Evolutionary conservation across 805 yeast genomes (phyloP), one percentile per base, ranked within the genome.

Genomic region (Candida boidinii): DNA sequence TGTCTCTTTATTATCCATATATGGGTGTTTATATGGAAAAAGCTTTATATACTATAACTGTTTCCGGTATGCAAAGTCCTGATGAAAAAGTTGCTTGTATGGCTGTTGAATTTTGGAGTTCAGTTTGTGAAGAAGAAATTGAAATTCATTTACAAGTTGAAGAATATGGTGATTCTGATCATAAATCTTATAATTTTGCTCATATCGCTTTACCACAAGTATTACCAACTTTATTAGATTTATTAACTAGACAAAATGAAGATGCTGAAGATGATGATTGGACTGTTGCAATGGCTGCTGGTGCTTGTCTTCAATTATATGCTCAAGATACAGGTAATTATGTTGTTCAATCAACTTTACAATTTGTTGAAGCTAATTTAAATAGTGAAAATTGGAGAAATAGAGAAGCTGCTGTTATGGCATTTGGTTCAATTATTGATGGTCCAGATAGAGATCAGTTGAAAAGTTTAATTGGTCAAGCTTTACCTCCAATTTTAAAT

Each of bases 21-120:
- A 92, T 92, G 98, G 73, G 82, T 41, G 76, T 88, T 34, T 92
- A 92, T 58, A 92, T 92, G 98, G 96, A 90, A 60, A 87, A 85
- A 64, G 98, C 98, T 2, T 63, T 92, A 33, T 92, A 82, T 47
- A 85, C 86, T 13, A 68, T 92, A 38, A 88, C 97, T 4, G 87
- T 90, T 28, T 62, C 78, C 15, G 96, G 97, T 28, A 92, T 92
- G 96, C 79, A 79, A 58, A 79, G 86, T 36, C 44, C 49, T 6
- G 81, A 85, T 60, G 94, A 83, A 48, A 74, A 74, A 47, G 97
- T 92, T 20, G 81, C 96, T 1, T 86, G 96, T 53, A 88, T 90
- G 96, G 96, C 98, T 20, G 92, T 92, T 37, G 98, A 92, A 62
- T 90, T 92, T 56, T 92, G 98, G 98, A 78, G 90, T 38, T 86